phyloP scores from a whole-genome alignment of 805 yeast genomes.

The Yamadazyma phyllophila region DNA sequence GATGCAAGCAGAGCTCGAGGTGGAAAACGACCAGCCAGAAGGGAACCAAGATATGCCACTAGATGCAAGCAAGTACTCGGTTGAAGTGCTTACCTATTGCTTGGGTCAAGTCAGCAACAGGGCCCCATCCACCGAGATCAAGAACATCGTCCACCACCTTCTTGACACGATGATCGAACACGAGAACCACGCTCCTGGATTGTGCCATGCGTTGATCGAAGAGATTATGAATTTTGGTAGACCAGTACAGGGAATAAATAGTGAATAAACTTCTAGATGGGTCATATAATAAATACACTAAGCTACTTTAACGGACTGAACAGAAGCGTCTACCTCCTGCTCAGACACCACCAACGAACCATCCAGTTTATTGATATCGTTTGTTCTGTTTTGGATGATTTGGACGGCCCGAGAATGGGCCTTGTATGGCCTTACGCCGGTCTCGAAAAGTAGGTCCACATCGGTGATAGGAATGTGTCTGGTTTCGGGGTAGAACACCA shows the following conservation, averaged over 20 bases:
- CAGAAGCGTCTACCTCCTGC: background rate
- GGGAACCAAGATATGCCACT: background rate
- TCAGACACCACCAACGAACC: background rate
- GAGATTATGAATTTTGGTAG: background rate
- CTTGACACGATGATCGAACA: background rate
- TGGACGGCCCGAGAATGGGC: slow-evolving; percentile 28
- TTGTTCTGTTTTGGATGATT: slow-evolving; percentile 5
- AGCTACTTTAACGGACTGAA: background rate
- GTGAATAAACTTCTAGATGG: background rate
- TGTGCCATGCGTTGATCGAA: background rate
- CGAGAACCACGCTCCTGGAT: background rate
- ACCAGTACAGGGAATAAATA: background rate
- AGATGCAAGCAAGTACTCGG: background rate
- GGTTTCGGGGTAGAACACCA: slow-evolving; percentile 37
- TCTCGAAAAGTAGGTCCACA: slow-evolving; percentile 30
- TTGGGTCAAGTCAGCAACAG: background rate
- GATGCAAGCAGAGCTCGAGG: background rate
- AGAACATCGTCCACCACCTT: background rate
- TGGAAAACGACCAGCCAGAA: background rate
- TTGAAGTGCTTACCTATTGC: background rate
- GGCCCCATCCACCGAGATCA: background rate
- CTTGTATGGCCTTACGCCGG: slow-evolving; percentile 29
- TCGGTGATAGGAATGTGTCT: slow-evolving; percentile 35
- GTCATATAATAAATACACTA: too few relatives aligned
- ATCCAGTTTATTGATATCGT: background rate